Evolutionary conservation across 345 rosid species (phyloP).

Genomic region (Linum tenue): DNA sequence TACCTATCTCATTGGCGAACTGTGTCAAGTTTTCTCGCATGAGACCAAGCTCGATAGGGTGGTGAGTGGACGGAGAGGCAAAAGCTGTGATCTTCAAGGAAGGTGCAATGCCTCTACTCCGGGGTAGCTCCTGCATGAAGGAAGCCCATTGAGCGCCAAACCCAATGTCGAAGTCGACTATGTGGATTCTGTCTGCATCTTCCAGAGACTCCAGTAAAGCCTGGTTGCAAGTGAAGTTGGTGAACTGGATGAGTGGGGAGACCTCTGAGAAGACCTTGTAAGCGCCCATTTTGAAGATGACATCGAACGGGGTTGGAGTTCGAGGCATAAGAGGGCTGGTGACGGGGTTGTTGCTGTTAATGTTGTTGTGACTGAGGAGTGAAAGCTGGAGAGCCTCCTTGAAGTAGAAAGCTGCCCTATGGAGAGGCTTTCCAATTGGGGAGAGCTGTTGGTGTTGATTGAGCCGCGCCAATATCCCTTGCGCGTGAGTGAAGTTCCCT

Average conservation of each 20-base stretch:
- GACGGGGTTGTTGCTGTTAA: conserved; percentile 18
- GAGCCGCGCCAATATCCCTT: conserved; percentile 99
- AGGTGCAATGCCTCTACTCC: conserved; percentile 30
- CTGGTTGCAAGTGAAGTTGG: conserved; percentile 48
- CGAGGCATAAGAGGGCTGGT: conserved; percentile 19
- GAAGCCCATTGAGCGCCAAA: conserved; percentile 64
- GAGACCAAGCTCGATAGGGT: conserved; percentile 36
- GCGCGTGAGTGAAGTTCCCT: conserved; percentile 71
- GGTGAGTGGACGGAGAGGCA: conserved; percentile 41
- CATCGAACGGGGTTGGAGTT: conserved; percentile 32
- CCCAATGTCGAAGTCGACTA: conserved; percentile 49
- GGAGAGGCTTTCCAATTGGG: conserved; percentile 42
- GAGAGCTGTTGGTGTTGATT: conserved; percentile 99
- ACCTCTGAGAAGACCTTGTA: conserved; percentile 44
- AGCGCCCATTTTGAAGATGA: conserved; percentile 45
- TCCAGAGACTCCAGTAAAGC: conserved; percentile 42
- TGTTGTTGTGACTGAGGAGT: conserved; percentile 21
- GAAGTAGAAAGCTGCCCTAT: conserved; percentile 52
- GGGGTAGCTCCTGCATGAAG: conserved; percentile 50
- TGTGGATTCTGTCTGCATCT: conserved; percentile 35
- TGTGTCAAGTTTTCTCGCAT: conserved; percentile 42
- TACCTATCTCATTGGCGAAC: conserved; percentile 40
- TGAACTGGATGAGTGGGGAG: conserved; percentile 44
- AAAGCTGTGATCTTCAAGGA: conserved; percentile 44
- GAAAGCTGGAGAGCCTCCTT: conserved; percentile 50